Base-by-base conservation (phyloP, 2,329 filamentous ascomycete species). In the Akanthomyces dipterigenus region DNA sequence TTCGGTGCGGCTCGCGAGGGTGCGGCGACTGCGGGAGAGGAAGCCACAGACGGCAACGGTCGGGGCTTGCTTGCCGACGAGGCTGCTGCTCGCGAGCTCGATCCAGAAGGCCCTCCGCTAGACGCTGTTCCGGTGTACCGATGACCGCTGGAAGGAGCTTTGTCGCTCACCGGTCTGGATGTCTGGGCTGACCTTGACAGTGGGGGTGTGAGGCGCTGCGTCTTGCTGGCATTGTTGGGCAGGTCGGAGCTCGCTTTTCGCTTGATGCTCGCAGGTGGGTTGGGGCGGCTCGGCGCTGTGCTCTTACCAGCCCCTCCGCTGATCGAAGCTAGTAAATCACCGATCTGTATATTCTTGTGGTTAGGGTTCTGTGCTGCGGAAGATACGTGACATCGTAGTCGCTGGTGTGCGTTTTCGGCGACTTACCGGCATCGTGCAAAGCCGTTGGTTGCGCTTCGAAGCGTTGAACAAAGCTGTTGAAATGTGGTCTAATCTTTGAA, bases 311-410 rank as follows among this genome's bases (percentile, higher is more conserved):
- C 77, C 64, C 79, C 78, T 68, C 84, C 85, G 65, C 77, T 82
- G 65, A 88, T 88, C 70, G 84, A 81, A 65, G 83, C 85, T 38
- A 85, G 77, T n/a, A 85, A 75, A 65, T 85, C 82, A 63, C 78
- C 74, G 66, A 85, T 84, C 66, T 66, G 24, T 22, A 53, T n/a
- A 36, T 11, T n/a, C 16, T 11, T 12, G 57, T 56, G 22, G 56
- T 58, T 16, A 55, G 42, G 3, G 50, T 22, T 4, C 9, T 18
- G 31, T 49, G 31, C 22, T 20, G 26, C 20, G 2, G 34, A 31
- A 14, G 36, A 11, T 5, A 14, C 9, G 8, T 1, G 3, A 31
- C 6, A 16, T 22, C 5, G 24, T 5, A 3, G 31, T 48, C n/a
- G n/a, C 31, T 51, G 26, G 20, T 22, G 11, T 20, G 20, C n/a